These are phyloP conservation scores for Rhizophlyctis rosea DNA, from an alignment of 192 early-diverging fungal genomes.

Conservation along the genomic window DNA sequence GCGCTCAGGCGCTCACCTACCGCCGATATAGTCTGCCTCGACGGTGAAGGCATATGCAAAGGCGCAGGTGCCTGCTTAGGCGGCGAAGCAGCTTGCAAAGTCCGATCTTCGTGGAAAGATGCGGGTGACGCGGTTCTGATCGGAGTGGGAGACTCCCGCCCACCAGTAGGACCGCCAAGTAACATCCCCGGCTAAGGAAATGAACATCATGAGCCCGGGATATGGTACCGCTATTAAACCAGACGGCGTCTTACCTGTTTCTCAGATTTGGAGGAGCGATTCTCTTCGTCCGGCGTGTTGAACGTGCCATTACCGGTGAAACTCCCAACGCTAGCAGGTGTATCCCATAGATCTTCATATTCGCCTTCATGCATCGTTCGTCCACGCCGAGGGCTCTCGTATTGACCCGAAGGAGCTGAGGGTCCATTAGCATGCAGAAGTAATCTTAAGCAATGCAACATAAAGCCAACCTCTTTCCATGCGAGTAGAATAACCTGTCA, in stretches of 20 bases:
- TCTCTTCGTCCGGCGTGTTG: constrained; percentile 10
- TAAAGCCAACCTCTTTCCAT: constrained; percentile 1
- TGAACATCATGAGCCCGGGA: no score
- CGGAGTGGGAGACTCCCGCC: constrained; percentile 18
- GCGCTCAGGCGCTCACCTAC: background rate
- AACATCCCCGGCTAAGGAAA: constrained; percentile 1
- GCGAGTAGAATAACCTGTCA: constrained; percentile 22
- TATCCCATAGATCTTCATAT: constrained; percentile 33
- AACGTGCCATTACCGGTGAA: constrained; percentile 32
- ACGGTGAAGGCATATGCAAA: no score
- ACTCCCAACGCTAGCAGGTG: constrained; percentile 22
- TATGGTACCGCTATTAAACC: no score
- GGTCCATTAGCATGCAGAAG: background rate
- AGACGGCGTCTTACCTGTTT: background rate
- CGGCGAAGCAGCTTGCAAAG: background rate
- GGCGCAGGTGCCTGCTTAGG: no score
- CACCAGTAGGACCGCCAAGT: constrained; percentile 6
- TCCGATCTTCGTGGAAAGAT: background rate
- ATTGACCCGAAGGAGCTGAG: background rate
- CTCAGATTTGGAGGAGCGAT: background rate
- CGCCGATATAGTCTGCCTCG: no score
- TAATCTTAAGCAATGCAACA: constrained; percentile 2
- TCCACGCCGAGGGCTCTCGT: background rate
- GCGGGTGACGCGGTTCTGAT: constrained; percentile 19
- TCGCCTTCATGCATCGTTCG: constrained; percentile 7